phyloP scores from a whole-genome alignment of 768 basidiomycete genomes.

The Auriscalpium orientale region DNA sequence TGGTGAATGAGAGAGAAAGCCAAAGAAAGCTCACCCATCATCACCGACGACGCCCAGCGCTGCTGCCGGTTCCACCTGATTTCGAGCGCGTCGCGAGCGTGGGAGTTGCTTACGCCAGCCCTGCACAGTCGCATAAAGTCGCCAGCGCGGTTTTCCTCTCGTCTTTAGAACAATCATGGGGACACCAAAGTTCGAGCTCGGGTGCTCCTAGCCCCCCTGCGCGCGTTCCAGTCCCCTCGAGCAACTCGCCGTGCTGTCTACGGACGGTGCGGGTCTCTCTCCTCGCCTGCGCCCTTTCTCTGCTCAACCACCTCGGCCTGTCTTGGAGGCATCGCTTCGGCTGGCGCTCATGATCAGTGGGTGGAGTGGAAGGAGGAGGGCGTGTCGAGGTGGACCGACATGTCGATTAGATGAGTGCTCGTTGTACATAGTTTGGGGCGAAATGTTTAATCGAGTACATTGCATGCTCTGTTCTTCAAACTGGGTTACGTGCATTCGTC shows the following conservation, averaged over 20 bases:
- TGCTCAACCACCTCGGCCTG: conserved; percentile 37
- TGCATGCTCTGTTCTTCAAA: too few species aligned
- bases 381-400: conserved; percentile 30
- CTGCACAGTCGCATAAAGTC: conserved; percentile 22
- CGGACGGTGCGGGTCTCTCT: conserved; percentile 6
- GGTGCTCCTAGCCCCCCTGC: conserved; percentile 74
- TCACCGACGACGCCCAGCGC: background rate
- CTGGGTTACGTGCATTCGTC: too few species aligned
- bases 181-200: conserved; percentile 93
- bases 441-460: too few species aligned
- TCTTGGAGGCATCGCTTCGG: conserved; percentile 62
- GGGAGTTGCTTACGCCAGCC: conserved; percentile 39
- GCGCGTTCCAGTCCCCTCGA: conserved; percentile 95
- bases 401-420: background rate
- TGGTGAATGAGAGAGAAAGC: too few species aligned
- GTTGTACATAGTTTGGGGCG: too few species aligned
- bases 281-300: conserved; percentile 19
- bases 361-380: conserved; percentile 29
- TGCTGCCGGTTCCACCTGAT: background rate
- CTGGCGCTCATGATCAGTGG: conserved; percentile 61
- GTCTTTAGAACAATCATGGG: conserved; percentile 60
- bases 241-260: conserved; percentile 30
- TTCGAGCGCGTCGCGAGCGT: conserved; percentile 12
- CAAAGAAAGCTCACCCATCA: background rate
- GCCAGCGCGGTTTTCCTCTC: conserved; percentile 12